Evolutionary conservation across 805 yeast genomes (phyloP).

Genomic region (Sugiyamaella lignohabitans): DNA sequence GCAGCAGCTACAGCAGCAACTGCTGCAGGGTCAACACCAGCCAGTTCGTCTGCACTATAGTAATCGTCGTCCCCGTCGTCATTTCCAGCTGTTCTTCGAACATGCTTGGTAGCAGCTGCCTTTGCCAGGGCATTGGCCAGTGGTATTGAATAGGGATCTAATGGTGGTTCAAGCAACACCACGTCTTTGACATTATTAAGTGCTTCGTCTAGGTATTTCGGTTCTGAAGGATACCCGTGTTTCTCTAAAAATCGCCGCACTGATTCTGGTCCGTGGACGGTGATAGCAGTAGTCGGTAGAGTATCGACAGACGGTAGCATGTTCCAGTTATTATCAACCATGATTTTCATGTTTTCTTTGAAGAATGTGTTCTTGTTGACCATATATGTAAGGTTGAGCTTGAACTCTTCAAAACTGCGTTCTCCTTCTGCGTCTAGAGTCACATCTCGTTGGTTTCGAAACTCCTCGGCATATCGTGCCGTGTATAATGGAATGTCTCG

Average conservation of each 20-base stretch:
- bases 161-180: not conserved
- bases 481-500: not conserved
- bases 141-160: not conserved
- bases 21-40: not conserved
- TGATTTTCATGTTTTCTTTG: not conserved
- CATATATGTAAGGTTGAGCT: not conserved
- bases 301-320: not conserved
- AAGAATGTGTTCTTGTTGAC: not conserved
- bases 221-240: not conserved
- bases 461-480: not conserved
- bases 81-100: not conserved
- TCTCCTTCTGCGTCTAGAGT: not conserved
- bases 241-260: not conserved
- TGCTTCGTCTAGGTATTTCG: not conserved
- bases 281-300: not conserved
- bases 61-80: not conserved
- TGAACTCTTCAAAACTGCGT: not conserved
- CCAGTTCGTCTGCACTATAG: not conserved
- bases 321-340: not conserved
- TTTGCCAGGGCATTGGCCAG: not conserved
- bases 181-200: not conserved
- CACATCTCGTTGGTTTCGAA: not conserved
- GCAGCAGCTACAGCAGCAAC: not conserved
- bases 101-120: not conserved
- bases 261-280: not conserved